Conservation (phyloP, 495 filamentous ascomycete species). For the Penicillium silybi region DNA sequence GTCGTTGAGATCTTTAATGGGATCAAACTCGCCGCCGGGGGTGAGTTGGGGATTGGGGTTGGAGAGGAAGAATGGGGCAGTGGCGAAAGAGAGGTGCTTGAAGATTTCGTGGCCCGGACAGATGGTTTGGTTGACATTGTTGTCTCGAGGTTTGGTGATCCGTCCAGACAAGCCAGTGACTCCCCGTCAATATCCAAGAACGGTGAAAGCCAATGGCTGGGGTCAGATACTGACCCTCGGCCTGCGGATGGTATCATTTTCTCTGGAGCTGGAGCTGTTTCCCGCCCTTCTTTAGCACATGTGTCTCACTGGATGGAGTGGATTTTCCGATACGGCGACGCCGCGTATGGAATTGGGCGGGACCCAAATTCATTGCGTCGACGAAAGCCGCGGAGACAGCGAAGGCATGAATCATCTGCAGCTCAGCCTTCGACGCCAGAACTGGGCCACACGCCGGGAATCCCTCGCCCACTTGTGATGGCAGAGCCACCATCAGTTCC, state of each 20-base stretch:
- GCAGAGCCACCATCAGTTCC: conserved; percentile 22
- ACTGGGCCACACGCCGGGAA: conserved; percentile 33
- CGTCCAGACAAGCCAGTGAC: conserved; percentile 8
- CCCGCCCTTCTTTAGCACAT: conserved; percentile 57
- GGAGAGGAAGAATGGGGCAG: conserved; percentile 93
- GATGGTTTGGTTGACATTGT: conserved; percentile 77
- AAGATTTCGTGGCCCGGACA: conserved; percentile 63
- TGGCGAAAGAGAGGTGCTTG: conserved; percentile 85
- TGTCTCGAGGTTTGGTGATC: conserved; percentile 77
- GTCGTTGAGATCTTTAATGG: conserved; percentile 73
- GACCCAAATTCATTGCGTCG: conserved; percentile 59
- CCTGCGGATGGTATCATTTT: conserved; percentile 81
- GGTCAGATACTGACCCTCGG: conserved; percentile 55
- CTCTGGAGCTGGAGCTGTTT: conserved; percentile 67
- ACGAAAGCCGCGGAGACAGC: conserved; percentile 32
- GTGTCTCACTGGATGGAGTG: conserved; percentile 81
- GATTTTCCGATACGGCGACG: conserved; percentile 70
- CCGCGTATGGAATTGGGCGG: conserved; percentile 76
- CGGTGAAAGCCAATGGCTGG: conserved; percentile 54
- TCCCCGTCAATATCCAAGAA: conserved; percentile 4
- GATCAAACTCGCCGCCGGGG: conserved; percentile 85
- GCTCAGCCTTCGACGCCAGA: conserved; percentile 21
- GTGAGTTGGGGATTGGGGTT: conserved; percentile 88
- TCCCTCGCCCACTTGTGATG: conserved; percentile 43
- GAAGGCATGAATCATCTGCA: conserved; percentile 2